Percentiles rank a stretch among this genome's conserved stretches.
Conservation (phyloP, 2,329 filamentous ascomycete genomes). For the Alternaria sp. region DNA sequence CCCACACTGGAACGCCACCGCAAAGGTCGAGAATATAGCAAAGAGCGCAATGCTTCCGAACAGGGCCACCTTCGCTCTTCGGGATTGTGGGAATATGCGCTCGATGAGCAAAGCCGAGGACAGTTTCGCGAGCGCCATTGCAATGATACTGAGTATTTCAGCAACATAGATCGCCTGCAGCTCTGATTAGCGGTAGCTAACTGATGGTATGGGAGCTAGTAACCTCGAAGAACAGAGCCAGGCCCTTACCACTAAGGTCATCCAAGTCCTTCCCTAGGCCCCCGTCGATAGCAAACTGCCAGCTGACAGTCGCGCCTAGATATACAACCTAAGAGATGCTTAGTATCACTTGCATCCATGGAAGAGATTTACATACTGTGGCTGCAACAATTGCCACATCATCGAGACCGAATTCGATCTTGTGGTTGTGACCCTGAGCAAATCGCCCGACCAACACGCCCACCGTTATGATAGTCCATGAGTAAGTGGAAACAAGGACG, state of each 20-base stretch:
- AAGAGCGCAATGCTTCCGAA: constrained; percentile 21
- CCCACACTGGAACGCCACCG: constrained; percentile 26
- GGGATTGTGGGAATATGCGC: constrained; percentile 25
- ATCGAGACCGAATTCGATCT: constrained; percentile 22
- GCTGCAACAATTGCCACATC: constrained; percentile 20
- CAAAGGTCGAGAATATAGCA: constrained; percentile 18
- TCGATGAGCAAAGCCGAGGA: constrained; percentile 25
- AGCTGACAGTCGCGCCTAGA: constrained; percentile 16
- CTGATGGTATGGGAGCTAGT: background rate
- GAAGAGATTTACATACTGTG: constrained; percentile 10
- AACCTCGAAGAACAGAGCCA: constrained; percentile 24
- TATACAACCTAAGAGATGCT: constrained; percentile 16
- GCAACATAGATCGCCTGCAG: constrained; percentile 18
- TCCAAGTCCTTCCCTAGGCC: constrained; percentile 21
- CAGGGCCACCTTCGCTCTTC: constrained; percentile 10
- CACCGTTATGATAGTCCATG: constrained; percentile 21
- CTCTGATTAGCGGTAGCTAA: background rate
- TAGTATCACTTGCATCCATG: background rate
- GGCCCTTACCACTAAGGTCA: constrained; percentile 4
- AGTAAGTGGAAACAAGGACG: constrained; percentile 26
- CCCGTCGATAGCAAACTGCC: constrained; percentile 22
- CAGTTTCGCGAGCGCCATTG: constrained; percentile 25
- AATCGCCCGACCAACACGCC: constrained; percentile 20
- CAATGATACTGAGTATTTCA: constrained; percentile 17
- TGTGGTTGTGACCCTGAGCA: constrained; percentile 16